Conservation (phyloP, 495 filamentous ascomycete genomes). For the Penicillium soppii region DNA sequence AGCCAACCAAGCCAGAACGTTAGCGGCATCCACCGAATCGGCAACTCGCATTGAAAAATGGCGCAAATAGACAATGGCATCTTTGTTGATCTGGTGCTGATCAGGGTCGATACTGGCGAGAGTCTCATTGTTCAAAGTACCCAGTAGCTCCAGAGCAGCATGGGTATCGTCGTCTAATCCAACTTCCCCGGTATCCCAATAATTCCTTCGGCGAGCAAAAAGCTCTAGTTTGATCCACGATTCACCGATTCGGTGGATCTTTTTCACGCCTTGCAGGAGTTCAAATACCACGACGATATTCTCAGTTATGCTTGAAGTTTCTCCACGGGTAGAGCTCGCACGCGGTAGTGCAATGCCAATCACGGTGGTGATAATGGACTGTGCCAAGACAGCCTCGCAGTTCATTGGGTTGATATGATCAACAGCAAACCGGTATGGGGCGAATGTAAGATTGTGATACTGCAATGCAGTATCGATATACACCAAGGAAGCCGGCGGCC, state of each 20-base stretch:
- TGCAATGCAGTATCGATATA: constrained; percentile 52
- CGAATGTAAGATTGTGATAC: constrained; percentile 50
- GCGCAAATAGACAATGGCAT: constrained; percentile 28
- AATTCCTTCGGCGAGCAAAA: constrained; percentile 19
- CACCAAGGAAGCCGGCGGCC: constrained; percentile 34
- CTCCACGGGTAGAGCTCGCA: constrained; percentile 32
- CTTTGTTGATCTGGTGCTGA: constrained; percentile 31
- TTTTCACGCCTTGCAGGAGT: constrained; percentile 37
- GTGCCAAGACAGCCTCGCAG: constrained; percentile 52
- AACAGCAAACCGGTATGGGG: constrained; percentile 44
- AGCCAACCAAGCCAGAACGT: constrained; percentile 38
- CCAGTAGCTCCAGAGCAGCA: constrained; percentile 26
- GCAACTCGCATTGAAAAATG: constrained; percentile 28
- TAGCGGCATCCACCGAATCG: constrained; percentile 23
- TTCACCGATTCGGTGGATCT: constrained; percentile 31
- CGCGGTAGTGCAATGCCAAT: constrained; percentile 49
- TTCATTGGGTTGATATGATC: constrained; percentile 45
- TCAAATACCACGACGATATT: constrained; percentile 39
- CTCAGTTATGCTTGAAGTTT: constrained; percentile 32
- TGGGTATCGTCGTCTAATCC: constrained; percentile 26
- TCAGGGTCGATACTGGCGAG: constrained; percentile 19
- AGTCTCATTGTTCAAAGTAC: constrained; percentile 24
- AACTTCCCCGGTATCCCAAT: constrained; percentile 11
- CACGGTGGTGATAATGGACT: constrained; percentile 50
- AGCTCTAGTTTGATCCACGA: constrained; percentile 33